Conservation (phyloP, 306 rosid species). For the Acmispon strigosus region DNA sequence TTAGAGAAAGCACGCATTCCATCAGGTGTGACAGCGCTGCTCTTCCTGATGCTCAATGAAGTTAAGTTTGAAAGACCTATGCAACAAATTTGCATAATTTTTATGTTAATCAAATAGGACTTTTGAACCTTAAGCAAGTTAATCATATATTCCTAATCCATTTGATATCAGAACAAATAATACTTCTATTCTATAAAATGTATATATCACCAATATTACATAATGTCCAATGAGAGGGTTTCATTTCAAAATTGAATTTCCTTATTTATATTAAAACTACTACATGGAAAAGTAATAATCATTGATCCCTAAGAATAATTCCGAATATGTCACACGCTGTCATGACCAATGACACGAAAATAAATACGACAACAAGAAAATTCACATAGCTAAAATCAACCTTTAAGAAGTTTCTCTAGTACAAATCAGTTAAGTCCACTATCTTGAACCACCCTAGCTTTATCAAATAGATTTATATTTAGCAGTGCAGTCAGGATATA, state of each 20-base stretch:
- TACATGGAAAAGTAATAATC: background rate
- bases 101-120: background rate
- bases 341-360: background rate
- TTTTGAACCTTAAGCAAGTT: background rate
- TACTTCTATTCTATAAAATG: background rate
- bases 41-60: slow-evolving; percentile 53
- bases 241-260: background rate
- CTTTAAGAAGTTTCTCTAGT: background rate
- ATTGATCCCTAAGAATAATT: slow-evolving; percentile 2
- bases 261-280: background rate
- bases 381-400: background rate
- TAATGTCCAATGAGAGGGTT: background rate
- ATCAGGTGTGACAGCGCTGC: slow-evolving; percentile 45
- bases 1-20: slow-evolving; percentile 60
- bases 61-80: slow-evolving; percentile 55
- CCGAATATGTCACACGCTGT: background rate
- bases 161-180: background rate
- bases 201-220: slow-evolving; percentile 9
- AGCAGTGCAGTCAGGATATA: background rate
- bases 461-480: background rate
- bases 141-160: background rate
- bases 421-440: background rate
- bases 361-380: background rate
- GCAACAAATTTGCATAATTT: slow-evolving; percentile 17
- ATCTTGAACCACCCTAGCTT: background rate